These are phyloP conservation scores for Teratosphaeriaceae sp. DNA, from an alignment of 2,329 filamentous ascomycete genomes.

Conservation along the genomic window DNA sequence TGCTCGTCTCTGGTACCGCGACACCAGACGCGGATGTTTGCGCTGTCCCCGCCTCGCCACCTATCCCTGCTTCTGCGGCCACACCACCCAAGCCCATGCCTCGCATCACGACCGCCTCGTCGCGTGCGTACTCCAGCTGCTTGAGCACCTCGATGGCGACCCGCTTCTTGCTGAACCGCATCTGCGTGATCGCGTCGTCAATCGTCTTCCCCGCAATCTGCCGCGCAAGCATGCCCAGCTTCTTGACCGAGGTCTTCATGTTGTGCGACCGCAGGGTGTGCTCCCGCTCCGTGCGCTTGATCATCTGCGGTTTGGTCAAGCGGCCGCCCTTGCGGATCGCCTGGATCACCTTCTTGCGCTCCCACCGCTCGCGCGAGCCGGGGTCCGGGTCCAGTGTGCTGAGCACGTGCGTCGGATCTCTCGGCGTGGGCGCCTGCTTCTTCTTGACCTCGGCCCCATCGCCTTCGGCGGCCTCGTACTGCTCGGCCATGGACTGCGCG, in stretches of 20 bases:
- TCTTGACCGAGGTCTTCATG: conserved; percentile 85
- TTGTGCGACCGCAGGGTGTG: conserved; percentile 57
- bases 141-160: conserved; percentile 71
- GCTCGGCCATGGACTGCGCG: conserved; percentile 14
- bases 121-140: conserved; percentile 73
- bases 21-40: too few relatives aligned
- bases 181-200: conserved; percentile 88
- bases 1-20: not conserved
- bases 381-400: conserved; percentile 70
- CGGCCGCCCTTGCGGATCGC: conserved; percentile 63
- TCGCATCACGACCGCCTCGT: conserved; percentile 68
- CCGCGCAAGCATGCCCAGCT: conserved; percentile 74
- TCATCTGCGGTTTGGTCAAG: conserved; percentile 57
- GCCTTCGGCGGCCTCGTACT: conserved; percentile 11
- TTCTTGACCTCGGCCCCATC: conserved; percentile 15
- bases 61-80: conserved; percentile 13
- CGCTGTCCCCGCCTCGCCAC: too few relatives aligned
- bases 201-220: conserved; percentile 93
- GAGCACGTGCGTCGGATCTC: conserved; percentile 51
- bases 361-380: conserved; percentile 62
- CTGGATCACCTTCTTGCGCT: conserved; percentile 76
- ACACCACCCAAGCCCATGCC: conserved; percentile 69
- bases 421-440: conserved; percentile 23
- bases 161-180: conserved; percentile 94
- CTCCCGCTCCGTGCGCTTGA: conserved; percentile 60